Base-by-base conservation (phyloP, 805 yeast genomes). In the Spathaspora passalidarum region DNA sequence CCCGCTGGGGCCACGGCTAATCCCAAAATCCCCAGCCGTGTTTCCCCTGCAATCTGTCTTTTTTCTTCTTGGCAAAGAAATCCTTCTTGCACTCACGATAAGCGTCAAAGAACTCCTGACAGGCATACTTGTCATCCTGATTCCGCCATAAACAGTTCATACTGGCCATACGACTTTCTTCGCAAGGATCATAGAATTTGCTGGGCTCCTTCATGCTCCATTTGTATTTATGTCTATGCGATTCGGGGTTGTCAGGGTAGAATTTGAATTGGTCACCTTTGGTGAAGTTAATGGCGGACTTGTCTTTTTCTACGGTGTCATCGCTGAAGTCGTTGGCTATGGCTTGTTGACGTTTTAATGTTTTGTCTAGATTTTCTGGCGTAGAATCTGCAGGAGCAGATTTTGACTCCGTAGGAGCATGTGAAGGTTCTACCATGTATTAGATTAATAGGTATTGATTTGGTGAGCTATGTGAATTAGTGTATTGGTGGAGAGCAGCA, bases 101-200 rank as follows among this genome's bases (percentile, higher is more conserved):
- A 0, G 97, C 97, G 56, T 84, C 89, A 62, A 92, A 94, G 60
- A 88, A 92, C 48, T 86, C 96, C 50, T 71, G 62, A 68, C 80
- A 71, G 84, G 89, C 66, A 65, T 75, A 44, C 73, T 81, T 58
- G 60, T 81, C 71, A 74, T 79, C 72, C 80, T 88, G 72, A 59
- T 91, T 88, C 42, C 86, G 65, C 55, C 88, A 92, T 62, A 92
- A 71, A 57, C 99, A 92, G 52, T 79, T 79, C 53, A 90, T 72
- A 38, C 96, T 87, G 82, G 96, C 92, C 60, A 82, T 83, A 8
- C 97, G 77, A 32, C 94, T 83, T 58, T 90, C 94, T 40, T 83
- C 86, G 65, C 99, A 92, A 0, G 99, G 99, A 61, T 92, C 97
- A 58, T 86, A 92, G 63, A 76, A 94, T 60, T 86, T 81, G 5